Evolutionary conservation across 148 eudicot species (phyloP).

Genomic region (Hydrangea macrophylla): DNA sequence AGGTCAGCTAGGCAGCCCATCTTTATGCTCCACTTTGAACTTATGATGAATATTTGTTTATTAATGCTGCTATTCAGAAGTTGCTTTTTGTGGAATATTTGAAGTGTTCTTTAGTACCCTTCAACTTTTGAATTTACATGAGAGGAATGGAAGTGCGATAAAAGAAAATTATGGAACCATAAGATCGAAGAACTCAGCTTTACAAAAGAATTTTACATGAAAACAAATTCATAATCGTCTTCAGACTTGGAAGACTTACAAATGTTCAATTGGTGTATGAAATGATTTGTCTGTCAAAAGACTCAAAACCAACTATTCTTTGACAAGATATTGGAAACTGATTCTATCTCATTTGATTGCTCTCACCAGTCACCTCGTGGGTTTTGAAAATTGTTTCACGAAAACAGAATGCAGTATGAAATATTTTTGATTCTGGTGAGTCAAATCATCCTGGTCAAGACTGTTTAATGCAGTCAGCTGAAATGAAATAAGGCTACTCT

Average conservation of each 20-base stretch:
- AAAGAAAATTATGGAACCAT: conserved; percentile 1
- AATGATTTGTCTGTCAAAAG: conserved; percentile 3
- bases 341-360: neutral
- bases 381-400: neutral
- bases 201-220: neutral
- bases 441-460: neutral
- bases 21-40: neutral
- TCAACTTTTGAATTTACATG: neutral
- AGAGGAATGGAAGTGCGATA: neutral
- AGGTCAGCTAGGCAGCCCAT: neutral
- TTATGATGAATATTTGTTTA: neutral
- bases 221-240: neutral
- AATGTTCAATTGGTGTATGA: neutral
- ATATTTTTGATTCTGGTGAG: neutral
- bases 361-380: too few species aligned
- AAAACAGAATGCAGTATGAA: neutral
- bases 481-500: neutral
- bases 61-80: neutral
- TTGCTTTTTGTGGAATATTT: neutral
- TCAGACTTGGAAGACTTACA: neutral
- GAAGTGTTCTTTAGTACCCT: neutral
- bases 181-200: neutral
- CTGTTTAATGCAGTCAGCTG: neutral
- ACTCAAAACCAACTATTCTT: conserved; percentile 5
- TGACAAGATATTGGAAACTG: neutral